Base-by-base conservation (phyloP, 2,329 filamentous ascomycete genomes). In the Chalaropsis ovoidea region DNA sequence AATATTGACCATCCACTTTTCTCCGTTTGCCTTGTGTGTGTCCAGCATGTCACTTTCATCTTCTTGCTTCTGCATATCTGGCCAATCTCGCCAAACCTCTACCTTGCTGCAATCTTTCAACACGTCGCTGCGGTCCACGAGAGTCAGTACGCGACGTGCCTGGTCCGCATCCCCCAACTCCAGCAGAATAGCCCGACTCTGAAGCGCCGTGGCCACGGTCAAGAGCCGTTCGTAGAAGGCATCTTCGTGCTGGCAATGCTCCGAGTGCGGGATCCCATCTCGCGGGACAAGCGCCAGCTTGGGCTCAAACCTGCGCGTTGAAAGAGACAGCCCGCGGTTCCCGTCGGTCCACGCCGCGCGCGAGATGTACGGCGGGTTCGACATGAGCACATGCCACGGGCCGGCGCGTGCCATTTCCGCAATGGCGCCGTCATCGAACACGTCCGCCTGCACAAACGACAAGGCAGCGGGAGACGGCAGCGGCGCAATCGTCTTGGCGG, bases 321-420 rank as follows among this genome's bases (percentile, higher is more conserved):
- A 93, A 71, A 89, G 91, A 7, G 82, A 82, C 56, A 79, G 69
- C 41, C 78, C 74, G 17, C 74, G 75, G 11, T 70, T 70, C 19
- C 76, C 77, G 2, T 52, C 74, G 69, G 43, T 39, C 77, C 77
- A 79, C 10, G 75, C 71, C 47, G 73, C 69, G 0, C 79, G 76
- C 1, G 91, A 95, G 62, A 97, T 86, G 73, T 97, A 97, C 0
- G 94, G 94, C 17, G 94, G 94, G 71, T 99, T 99, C 1, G 88
- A 88, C 43, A 94, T 82, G 1, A 99, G 75, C 3, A 97, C 76
- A 68, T 95, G 86, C 71, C 73, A 81, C 2, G 45, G 69, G 17
- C 60, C 63, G 8, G 11, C 8, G 10, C 56, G 52, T 0, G 71
- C 56, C 1, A 76, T 67, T 1, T 66, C 41, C 2, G 68, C 54